Evolutionary conservation across 192 early-diverging fungal genomes (phyloP), one percentile per base, ranked within the genome.

Genomic region (Podila clonocystis): DNA sequence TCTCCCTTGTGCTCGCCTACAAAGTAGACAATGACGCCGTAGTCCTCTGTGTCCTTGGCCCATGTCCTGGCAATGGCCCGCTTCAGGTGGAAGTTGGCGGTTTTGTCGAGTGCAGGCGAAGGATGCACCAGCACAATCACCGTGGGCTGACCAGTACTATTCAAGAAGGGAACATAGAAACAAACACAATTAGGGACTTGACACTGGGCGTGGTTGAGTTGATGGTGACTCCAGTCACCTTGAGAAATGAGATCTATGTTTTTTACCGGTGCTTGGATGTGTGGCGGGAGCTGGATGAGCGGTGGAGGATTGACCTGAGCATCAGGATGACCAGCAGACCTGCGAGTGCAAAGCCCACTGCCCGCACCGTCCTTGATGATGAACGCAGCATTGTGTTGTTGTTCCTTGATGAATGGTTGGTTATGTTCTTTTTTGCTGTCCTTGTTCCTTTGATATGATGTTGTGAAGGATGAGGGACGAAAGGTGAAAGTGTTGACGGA

Each of bases 1-100:
- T 80, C 77, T 8, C 77, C 77, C 19, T 80, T 70, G 34, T 80
- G 77, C 45, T 73, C 77, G 3, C 77, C 77, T 5, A 80, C 77
- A 69, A 80, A 80, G 41, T 68, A 80, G 55, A 80, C 71, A 24
- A 45, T 64, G 48, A 70, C 77, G 0, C 77, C 77, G 52, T 65
- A 52, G 49, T 80, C 77, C 33, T 80, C 77, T 0, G 64, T 70
- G 30, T 80, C 77, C 29, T 80, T 80, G 61, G 77, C 77, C 77
- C 77, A 80, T 50, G 77, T 80, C 55, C 70, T 72, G 24, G 77
- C 58, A 36, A 80, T 80, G 1, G 67, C 70, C 36, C 77, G 49
- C 33, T 80, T 80, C 36, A 80, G 34, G 38, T 80, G 70, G 52
- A 80, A 80, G 31, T 80, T 80, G 29, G 66, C 52, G 15, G 62